These are phyloP conservation scores for Panicum virgatum DNA, from an alignment of 202 grass and related monocot genomes.

Conservation along the genomic window DNA sequence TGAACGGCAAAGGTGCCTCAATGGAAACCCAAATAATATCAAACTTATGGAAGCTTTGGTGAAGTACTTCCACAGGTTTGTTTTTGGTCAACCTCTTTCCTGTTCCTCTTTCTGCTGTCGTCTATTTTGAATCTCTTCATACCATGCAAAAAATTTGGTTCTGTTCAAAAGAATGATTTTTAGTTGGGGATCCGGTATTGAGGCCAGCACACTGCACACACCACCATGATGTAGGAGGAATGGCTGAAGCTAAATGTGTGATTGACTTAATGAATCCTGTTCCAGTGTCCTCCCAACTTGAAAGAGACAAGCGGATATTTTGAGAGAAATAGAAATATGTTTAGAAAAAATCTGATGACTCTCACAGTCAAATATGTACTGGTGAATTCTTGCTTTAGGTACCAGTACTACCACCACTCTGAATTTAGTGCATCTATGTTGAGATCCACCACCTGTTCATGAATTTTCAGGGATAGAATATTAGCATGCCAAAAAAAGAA, in stretches of 20 bases:
- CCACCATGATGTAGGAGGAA: background rate
- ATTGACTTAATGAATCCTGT: background rate
- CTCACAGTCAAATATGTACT: background rate
- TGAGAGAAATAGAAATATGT: background rate
- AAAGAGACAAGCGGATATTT: background rate
- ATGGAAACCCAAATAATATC: slow-evolving; percentile 53
- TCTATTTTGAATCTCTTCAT: slow-evolving; percentile 20
- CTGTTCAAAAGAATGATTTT: background rate
- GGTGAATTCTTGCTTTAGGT: background rate
- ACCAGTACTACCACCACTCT: too few species aligned
- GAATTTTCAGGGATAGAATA: background rate
- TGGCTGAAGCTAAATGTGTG: background rate
- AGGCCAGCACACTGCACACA: background rate
- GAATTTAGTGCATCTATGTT: background rate
- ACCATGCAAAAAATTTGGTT: background rate
- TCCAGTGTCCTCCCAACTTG: background rate
- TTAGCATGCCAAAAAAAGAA: background rate
- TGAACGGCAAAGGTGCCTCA: slow-evolving; percentile 58
- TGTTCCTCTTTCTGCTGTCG: slow-evolving; percentile 9
- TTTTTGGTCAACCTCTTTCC: background rate
- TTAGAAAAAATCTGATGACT: background rate
- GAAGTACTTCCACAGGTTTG: slow-evolving; percentile 83
- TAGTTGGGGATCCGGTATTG: background rate
- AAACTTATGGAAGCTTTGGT: slow-evolving; percentile 74
- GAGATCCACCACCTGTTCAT: background rate